Evolutionary conservation across 208 protist species (phyloP).

Genomic region (Trypanosoma cruzi): DNA sequence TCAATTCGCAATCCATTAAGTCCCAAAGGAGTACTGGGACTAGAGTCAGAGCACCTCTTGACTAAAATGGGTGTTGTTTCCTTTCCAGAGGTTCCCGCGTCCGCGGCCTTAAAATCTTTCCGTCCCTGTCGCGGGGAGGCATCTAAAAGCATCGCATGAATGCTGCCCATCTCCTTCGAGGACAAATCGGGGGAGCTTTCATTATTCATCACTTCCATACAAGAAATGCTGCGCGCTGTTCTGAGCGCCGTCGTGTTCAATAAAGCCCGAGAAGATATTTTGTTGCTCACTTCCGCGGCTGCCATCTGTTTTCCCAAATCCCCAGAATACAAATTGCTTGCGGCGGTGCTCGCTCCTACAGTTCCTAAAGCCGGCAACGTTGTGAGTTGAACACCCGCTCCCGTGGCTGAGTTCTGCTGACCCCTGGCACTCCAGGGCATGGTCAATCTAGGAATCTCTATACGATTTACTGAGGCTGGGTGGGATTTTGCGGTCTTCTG

Average conservation of each 20-base stretch:
- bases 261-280: constrained; percentile 26
- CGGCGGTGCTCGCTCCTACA: background rate
- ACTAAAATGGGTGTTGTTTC: background rate
- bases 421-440: background rate
- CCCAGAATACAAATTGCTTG: constrained; percentile 14
- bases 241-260: constrained; percentile 6
- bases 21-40: background rate
- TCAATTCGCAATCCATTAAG: background rate
- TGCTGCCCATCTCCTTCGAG: constrained; percentile 1
- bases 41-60: background rate
- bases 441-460: constrained; percentile 13
- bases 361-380: background rate
- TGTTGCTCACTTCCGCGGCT: constrained; percentile 15
- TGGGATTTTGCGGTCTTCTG: background rate
- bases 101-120: background rate
- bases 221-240: constrained; percentile 11
- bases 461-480: background rate
- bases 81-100: background rate
- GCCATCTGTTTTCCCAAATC: constrained; percentile 24
- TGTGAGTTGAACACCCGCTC: background rate
- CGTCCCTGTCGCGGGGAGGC: background rate
- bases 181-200: constrained; percentile 14
- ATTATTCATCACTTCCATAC: background rate
- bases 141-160: background rate
- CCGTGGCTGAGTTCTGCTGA: background rate